Evolutionary conservation across 441 rosid species (phyloP).

Genomic region (Sinapis alba): DNA sequence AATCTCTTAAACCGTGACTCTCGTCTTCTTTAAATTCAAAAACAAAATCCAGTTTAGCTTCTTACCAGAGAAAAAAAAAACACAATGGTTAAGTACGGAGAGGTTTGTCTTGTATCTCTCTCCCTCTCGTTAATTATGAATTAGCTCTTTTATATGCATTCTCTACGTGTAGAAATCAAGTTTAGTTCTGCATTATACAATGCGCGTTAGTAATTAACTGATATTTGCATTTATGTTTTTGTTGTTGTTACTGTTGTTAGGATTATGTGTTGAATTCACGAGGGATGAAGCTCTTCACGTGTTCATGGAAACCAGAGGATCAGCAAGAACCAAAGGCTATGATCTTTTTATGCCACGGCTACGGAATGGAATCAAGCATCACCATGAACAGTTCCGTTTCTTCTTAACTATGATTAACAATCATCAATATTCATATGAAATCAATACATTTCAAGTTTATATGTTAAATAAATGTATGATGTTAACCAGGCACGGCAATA

Average conservation of each 20-base stretch:
- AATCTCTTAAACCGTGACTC: neutral
- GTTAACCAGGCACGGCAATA: constrained; percentile 64
- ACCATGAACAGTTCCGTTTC: constrained; percentile 75
- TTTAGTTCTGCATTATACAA: neutral
- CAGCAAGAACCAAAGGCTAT: constrained; percentile 63
- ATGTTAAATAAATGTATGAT: neutral
- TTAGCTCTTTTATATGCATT: constrained; percentile 40
- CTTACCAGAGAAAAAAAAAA: neutral
- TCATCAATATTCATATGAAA: neutral
- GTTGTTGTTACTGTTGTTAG: constrained; percentile 41
- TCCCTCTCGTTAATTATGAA: neutral
- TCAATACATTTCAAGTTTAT: neutral
- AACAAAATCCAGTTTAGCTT: neutral
- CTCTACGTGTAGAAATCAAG: neutral
- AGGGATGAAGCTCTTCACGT: constrained; percentile 64
- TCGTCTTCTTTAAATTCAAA: constrained; percentile 18
- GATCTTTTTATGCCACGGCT: constrained; percentile 88
- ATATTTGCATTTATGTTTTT: neutral
- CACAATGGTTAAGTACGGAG: constrained; percentile 26
- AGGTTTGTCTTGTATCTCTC: constrained; percentile 21
- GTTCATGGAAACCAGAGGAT: constrained; percentile 62
- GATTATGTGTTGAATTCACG: constrained; percentile 58
- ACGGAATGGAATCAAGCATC: constrained; percentile 94
- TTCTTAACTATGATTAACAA: neutral
- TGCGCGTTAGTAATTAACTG: neutral